Evolutionary conservation across 2,329 filamentous ascomycete genomes (phyloP), one percentile per base, ranked within the genome.

Genomic region (Nannizziopsis arthrosporioides): DNA sequence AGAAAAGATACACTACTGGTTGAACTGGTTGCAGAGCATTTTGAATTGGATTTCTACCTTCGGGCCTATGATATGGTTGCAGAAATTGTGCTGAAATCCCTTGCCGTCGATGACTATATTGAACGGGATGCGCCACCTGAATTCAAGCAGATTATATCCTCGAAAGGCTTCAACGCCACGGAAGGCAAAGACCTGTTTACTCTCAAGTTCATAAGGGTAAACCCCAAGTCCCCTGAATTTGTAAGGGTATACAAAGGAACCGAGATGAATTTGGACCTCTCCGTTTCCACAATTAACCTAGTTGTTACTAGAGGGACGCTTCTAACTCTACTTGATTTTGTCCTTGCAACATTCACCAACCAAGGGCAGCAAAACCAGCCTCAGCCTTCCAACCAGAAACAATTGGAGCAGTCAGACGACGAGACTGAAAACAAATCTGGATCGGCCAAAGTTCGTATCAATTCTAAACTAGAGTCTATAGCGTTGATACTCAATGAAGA

Each of bases 91-190:
- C 75, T 99, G 8, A 84, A 85, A 11, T 89, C 87, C 1, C 73
- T 98, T 14, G 86, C 83, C 0, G 80, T 98, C 2, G 90, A 96
- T 59, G 92, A 99, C 61, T 89, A 96, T 61, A 90, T 99, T 7
- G 90, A 85, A 56, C 84, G 90, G 47, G 81, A 88, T 0, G 72
- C 85, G 0, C 48, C 50, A 17, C 82, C 84, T 6, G 90, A 96
- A 59, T 98, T 99, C 73, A 94, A 92, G 67, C 90, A 90, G 19
- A 93, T 99, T 44, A 80, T 99, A n/a, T 94, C 89, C 0, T 95
- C 92, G 1, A 90, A 94, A 59, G 80, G 83, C 19, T 76, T 74
- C 36, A 70, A 75, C 48, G 67, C 82, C 40, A 78, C 84, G 50
- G 81, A 85, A 52, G 78, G 85, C 51, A 87, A 80, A 53, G 79